These are phyloP conservation scores for Trichoderma brevicompactum DNA, from an alignment of 2,329 filamentous ascomycete genomes.

Conservation along the genomic window DNA sequence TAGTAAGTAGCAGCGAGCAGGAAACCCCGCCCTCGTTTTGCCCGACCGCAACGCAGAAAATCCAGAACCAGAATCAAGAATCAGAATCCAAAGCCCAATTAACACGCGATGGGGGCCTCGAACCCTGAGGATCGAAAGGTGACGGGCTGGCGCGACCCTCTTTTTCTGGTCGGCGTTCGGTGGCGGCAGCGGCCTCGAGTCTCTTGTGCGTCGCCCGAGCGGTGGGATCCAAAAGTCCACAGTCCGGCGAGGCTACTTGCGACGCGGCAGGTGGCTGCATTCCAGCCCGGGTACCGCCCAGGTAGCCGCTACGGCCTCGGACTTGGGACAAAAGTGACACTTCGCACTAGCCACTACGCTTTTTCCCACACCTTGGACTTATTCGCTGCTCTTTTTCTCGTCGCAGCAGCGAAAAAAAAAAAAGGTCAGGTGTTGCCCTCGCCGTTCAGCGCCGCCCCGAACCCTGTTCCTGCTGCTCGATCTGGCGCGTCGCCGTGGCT, in stretches of 20 bases:
- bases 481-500: background rate
- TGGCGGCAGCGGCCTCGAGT: background rate
- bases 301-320: slow-evolving; percentile 15
- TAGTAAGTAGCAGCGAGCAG: too few relatives aligned
- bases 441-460: too few relatives aligned
- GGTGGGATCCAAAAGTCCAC: slow-evolving; percentile 13
- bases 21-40: too few relatives aligned
- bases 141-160: background rate
- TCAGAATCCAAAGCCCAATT: too few relatives aligned
- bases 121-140: background rate
- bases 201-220: slow-evolving; percentile 5
- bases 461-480: too few relatives aligned
- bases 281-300: slow-evolving; percentile 6
- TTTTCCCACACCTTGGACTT: background rate
- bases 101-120: too few relatives aligned
- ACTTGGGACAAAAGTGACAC: background rate
- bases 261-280: slow-evolving; percentile 2
- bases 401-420: too few relatives aligned
- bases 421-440: too few relatives aligned
- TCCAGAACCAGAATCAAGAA: too few relatives aligned
- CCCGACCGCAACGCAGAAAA: too few relatives aligned
- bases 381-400: background rate
- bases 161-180: slow-evolving; percentile 7
- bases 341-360: background rate
- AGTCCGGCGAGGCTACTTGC: slow-evolving; percentile 4